These are phyloP conservation scores for Selenicereus undatus DNA, from an alignment of 148 eudicot genomes.

Conservation along the genomic window DNA sequence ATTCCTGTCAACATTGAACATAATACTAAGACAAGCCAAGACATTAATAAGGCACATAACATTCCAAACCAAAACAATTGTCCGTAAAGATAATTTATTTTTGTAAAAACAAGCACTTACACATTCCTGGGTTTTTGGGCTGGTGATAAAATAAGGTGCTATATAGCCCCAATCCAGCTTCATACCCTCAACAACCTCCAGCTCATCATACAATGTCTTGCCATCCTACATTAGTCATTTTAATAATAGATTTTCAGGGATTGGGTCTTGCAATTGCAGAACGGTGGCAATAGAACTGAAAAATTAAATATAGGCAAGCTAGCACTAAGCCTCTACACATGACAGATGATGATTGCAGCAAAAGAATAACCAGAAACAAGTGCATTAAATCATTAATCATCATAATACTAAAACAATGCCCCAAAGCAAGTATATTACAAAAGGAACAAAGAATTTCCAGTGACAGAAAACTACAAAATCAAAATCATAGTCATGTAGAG, in stretches of 20 bases:
- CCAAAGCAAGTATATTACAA: not conserved
- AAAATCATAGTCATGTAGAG: not conserved
- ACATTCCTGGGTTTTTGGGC: constrained; percentile 87
- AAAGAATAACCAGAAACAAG: not conserved
- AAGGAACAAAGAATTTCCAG: not conserved
- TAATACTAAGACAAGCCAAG: not conserved
- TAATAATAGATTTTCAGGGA: not conserved
- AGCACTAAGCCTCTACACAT: no score
- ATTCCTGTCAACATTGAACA: constrained; percentile 38
- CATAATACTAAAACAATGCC: not conserved
- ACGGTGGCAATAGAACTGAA: no score
- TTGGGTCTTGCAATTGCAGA: not conserved
- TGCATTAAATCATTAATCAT: no score
- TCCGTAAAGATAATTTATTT: no score
- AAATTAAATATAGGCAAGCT: no score
- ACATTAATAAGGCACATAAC: not conserved
- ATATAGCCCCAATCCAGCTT: constrained; percentile 94
- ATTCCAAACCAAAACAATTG: no score
- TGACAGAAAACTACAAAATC: not conserved
- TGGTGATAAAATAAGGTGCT: constrained; percentile 94
- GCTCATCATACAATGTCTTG: constrained; percentile 62
- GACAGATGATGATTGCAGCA: no score
- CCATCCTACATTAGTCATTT: constrained; percentile 52
- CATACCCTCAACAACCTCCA: constrained; percentile 27
- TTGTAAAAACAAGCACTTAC: constrained; percentile 40